A percentile compares a stretch with the other conserved stretches of the same genome.
Evolutionary conservation across 176 grass and related monocot species (phyloP).

Genomic region (Otatea glauca): DNA sequence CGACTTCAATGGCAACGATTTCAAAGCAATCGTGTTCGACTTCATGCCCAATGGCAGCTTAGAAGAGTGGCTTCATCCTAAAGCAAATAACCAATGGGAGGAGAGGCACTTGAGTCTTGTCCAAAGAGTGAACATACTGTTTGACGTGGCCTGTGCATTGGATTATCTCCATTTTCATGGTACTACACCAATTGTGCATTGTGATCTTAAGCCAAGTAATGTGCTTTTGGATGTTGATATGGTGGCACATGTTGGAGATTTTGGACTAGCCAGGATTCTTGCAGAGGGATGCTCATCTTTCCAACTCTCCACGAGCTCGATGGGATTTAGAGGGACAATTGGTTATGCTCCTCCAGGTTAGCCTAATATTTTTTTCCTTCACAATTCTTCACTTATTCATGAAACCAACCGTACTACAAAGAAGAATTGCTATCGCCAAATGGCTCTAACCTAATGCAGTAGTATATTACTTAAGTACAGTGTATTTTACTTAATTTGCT

Average conservation of each 20-base stretch:
- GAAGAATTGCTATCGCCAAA: not conserved
- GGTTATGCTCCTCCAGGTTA: slow-evolving; percentile 28
- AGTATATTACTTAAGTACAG: not conserved
- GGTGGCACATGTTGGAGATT: slow-evolving; percentile 23
- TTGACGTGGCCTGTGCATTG: slow-evolving; percentile 39
- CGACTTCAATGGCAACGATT: slow-evolving; percentile 42
- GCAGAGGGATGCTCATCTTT: not conserved
- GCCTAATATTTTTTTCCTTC: no score
- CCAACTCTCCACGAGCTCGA: not conserved
- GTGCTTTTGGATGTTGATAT: slow-evolving; percentile 22
- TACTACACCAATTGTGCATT: slow-evolving; percentile 17
- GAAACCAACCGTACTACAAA: not conserved
- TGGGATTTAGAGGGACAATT: slow-evolving; percentile 30
- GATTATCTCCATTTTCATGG: slow-evolving; percentile 29
- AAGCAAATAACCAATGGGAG: not conserved
- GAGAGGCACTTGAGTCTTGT: not conserved
- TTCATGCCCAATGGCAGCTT: slow-evolving; percentile 36
- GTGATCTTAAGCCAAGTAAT: slow-evolving; percentile 22
- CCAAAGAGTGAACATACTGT: slow-evolving; percentile 28
- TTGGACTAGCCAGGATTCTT: slow-evolving; percentile 12
- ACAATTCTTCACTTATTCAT: not conserved
- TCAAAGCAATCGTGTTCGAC: slow-evolving; percentile 49
- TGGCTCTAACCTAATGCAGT: not conserved
- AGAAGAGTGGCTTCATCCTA: slow-evolving; percentile 48
- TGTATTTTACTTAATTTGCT: not conserved